Evolutionary conservation across 2,329 filamentous ascomycete genomes (phyloP).

Genomic region (Colletotrichum cuscutae): DNA sequence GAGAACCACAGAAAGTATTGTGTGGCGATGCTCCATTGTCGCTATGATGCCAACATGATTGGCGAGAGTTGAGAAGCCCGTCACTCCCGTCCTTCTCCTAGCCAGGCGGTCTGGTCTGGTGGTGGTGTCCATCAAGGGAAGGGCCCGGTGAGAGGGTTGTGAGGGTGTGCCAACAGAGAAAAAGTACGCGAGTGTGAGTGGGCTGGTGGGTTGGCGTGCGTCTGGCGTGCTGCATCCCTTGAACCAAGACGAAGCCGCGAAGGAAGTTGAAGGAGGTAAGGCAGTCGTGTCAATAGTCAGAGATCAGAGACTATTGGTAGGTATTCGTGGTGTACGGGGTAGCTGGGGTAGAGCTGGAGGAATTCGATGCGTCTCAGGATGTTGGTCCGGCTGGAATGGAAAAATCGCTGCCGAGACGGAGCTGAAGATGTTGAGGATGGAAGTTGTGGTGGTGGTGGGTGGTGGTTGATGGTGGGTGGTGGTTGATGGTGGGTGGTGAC

Average conservation of each 20-base stretch:
- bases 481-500: not conserved
- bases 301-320: too few relatives aligned
- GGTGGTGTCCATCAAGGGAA: not conserved
- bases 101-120: not conserved
- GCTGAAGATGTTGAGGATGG: not conserved
- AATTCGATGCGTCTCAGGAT: not conserved
- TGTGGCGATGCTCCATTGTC: not conserved
- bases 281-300: not conserved
- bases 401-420: not conserved
- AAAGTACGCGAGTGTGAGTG: not conserved
- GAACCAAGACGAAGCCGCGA: not conserved
- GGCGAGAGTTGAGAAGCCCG: not conserved
- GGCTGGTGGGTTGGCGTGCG: slow-evolving; percentile 10
- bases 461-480: not conserved
- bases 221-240: slow-evolving; percentile 3
- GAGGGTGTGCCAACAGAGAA: not conserved
- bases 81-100: not conserved
- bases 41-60: not conserved
- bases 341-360: not conserved
- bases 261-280: not conserved
- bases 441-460: too few relatives aligned
- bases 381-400: not conserved
- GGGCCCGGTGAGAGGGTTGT: not conserved
- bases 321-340: not conserved
- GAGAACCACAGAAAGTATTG: not conserved